These are phyloP conservation scores for Komagataella populi DNA, from an alignment of 805 yeast genomes.

Conservation along the genomic window DNA sequence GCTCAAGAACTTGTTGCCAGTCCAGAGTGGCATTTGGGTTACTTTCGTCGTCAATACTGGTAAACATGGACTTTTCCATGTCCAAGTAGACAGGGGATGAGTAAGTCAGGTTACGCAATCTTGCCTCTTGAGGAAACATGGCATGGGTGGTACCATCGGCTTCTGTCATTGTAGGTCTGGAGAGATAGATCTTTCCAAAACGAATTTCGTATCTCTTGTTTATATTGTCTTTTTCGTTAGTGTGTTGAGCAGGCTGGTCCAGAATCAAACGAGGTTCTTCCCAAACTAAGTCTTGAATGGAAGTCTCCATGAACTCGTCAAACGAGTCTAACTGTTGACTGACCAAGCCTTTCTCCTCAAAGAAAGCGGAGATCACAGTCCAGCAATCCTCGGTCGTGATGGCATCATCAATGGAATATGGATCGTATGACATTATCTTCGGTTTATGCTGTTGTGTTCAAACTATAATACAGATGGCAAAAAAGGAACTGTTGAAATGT, in stretches of 20 bases:
- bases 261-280: constrained; percentile 89
- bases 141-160: constrained; percentile 99
- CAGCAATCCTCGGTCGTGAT: constrained; percentile 98
- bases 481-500: background rate
- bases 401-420: background rate
- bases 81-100: constrained; percentile 94
- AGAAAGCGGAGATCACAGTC: constrained; percentile 94
- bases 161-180: constrained; percentile 97
- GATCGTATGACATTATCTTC: background rate
- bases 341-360: constrained; percentile 91
- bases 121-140: constrained; percentile 95
- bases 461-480: background rate
- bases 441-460: background rate
- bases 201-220: constrained; percentile 90
- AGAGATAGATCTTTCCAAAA: constrained; percentile 94
- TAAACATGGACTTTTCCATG: constrained; percentile 81
- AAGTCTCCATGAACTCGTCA: constrained; percentile 92
- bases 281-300: constrained; percentile 92
- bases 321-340: constrained; percentile 97
- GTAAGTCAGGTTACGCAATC: constrained; percentile 90
- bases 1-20: constrained; percentile 25
- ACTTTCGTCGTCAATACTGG: constrained; percentile 61
- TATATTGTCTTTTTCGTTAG: constrained; percentile 78
- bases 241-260: constrained; percentile 97
- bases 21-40: constrained; percentile 37